phyloP scores from a whole-genome alignment of 768 basidiomycete species.

The Roridomyces roridus region DNA sequence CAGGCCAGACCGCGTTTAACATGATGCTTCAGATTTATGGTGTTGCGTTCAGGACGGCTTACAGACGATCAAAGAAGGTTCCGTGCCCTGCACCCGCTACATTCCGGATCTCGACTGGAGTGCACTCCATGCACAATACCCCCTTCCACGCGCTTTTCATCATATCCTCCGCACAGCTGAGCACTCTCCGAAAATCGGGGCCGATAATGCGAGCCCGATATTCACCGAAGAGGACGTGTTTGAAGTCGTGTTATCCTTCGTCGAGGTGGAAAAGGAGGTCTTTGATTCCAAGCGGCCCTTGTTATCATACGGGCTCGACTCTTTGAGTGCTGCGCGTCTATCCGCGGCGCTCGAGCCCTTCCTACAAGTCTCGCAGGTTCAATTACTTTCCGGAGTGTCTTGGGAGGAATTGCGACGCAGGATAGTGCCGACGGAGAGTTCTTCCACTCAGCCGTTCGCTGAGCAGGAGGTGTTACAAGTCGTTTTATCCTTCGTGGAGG shows the following conservation, averaged over 20 bases:
- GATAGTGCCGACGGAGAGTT: too few species aligned
- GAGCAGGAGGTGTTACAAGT: background rate
- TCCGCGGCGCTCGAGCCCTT: background rate
- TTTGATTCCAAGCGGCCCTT: background rate
- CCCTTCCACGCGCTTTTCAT: background rate
- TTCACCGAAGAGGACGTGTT: background rate
- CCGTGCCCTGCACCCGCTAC: background rate
- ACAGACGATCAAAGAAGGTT: background rate
- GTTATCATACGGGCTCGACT: slow-evolving; percentile 1
- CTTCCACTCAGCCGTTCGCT: background rate
- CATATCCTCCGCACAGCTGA: background rate
- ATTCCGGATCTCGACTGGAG: background rate
- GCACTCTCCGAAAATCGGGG: background rate
- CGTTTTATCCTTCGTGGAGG: too few species aligned
- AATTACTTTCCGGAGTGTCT: background rate
- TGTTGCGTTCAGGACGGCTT: background rate
- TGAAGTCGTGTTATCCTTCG: background rate
- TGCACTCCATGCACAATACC: background rate
- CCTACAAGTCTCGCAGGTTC: background rate
- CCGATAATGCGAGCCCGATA: too few species aligned
- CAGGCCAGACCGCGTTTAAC: background rate
- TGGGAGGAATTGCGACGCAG: background rate
- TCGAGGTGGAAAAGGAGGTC: background rate
- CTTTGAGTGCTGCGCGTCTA: background rate
- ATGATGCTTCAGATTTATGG: background rate